phyloP scores from a whole-genome alignment of 352 stramenopile species.

The Chrysophaeum taylorii region DNA sequence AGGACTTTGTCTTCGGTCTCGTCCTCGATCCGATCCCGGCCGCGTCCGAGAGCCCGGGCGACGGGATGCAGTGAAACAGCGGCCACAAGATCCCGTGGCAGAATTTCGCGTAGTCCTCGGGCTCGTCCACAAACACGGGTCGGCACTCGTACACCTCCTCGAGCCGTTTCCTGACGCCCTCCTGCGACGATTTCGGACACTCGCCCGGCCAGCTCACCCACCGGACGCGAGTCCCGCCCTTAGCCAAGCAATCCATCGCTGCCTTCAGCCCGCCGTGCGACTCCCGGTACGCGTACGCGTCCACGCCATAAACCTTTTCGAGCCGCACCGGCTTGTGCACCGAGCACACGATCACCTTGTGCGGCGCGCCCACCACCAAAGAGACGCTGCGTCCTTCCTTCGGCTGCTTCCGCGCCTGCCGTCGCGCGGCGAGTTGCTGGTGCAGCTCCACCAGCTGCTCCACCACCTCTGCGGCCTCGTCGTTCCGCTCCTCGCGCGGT shows the following conservation, averaged over 20 bases:
- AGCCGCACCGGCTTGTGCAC: constrained; percentile 70
- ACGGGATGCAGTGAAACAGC: constrained; percentile 73
- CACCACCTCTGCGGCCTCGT: constrained; percentile 55
- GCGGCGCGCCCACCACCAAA: constrained; percentile 48
- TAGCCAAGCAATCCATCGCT: constrained; percentile 57
- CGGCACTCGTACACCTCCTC: constrained; percentile 68
- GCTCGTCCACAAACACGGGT: constrained; percentile 66
- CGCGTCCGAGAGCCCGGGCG: constrained; percentile 75
- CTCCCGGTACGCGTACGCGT: constrained; percentile 62
- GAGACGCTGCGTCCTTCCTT: constrained; percentile 55
- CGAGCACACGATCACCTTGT: constrained; percentile 69
- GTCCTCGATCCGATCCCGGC: constrained; percentile 44
- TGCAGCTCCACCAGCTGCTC: constrained; percentile 72
- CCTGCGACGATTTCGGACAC: constrained; percentile 60
- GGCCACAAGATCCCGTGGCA: constrained; percentile 75
- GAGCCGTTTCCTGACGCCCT: constrained; percentile 64
- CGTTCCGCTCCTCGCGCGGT: neutral
- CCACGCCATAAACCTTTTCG: constrained; percentile 60
- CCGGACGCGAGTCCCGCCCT: constrained; percentile 57
- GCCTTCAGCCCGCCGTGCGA: constrained; percentile 60
- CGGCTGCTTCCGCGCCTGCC: constrained; percentile 64
- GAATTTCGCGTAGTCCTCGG: constrained; percentile 71
- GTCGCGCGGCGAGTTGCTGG: constrained; percentile 61
- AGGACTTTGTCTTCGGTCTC: no score
- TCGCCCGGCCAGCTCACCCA: constrained; percentile 74